Evolutionary conservation across 1,139 yeast species (phyloP), one percentile per base, ranked within the genome.

Genomic region (Wickerhamomyces sp.): DNA sequence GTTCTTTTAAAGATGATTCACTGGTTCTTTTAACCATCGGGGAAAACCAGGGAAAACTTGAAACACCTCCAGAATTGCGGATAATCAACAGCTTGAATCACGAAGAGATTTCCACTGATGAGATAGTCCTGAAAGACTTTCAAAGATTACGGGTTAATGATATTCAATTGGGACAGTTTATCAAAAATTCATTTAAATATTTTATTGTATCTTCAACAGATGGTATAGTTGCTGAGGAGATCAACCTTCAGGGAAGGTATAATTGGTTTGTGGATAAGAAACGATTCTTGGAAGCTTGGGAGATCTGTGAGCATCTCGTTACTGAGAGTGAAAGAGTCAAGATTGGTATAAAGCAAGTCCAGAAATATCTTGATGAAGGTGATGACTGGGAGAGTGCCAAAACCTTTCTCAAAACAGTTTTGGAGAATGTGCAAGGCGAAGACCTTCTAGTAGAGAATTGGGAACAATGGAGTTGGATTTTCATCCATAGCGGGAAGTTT

Each of bases 31-130:
- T 87, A 37, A 78, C 84, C 2, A 81, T 78, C 10, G 45, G 49
- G 14, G 45, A 47, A 13, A 45, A 54, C 11, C 52, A 60, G 5
- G 65, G 63, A 4, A 65, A 60, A 27, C 33, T 45, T 38, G 59
- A 60, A 1, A 59, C 58, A 26, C 69, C 78, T 6, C 96, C 98
- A 0, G 96, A 90, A 52, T 64, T 93, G 30, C 78, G 84, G 51
- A 69, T 91, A 7, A 67, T 88, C 23, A 84, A 84, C 58, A 71
- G 83, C 5, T 60, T 71, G 2, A 77, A 81, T 10, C 90, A 94
- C 7, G 85, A 79, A 47, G 95, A 88, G 45, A 74, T 78, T n/a
- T 83, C 86, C 49, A 91, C 84, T 36, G 97, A 93, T 63, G 95
- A 85, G 58, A 73, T 93, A 9, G 81, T 86, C 0, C 66, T 90